Evolutionary conservation across 1,284 basidiomycete species (phyloP), one percentile per base, ranked within the genome.

Genomic region (Apiotrichum sp.): DNA sequence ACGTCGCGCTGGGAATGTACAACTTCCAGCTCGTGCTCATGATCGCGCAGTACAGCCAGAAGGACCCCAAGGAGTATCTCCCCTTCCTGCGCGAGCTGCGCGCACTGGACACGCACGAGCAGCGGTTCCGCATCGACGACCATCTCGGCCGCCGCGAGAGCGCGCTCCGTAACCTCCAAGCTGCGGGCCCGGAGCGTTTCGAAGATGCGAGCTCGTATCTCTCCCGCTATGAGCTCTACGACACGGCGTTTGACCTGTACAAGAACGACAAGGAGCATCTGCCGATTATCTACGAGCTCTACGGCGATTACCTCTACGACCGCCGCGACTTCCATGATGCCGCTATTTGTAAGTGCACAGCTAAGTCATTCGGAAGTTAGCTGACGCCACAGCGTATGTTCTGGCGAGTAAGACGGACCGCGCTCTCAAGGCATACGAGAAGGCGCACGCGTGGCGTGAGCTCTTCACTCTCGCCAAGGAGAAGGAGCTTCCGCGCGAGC

Each of bases 1-100:
- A 98, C 70, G 88, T 89, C 5, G 96, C 96, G 1, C 81, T 99
- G 31, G 95, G 96, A 31, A 98, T 98, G 92, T 99, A 99, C 75
- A 92, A 99, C 75, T 97, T 98, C 76, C 86, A 88, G 29, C 80
- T 99, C 2, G 93, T 97, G 2, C 80, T 98, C 36, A 86, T 98
- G 85, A 84, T 99, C 39, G 95, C 96, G 1, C 96, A 98, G 72
- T 89, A 98, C 68, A 89, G 93, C 38, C 93, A 97, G 73, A 95
- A 93, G 82, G 92, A 99, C 75, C 96, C 96, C 6, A 84, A 93
- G 66, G 96, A 99, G 74, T 99, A 98, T 70, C 83, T 99, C 0
- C 93, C 96, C 0, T 98, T 98, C 83, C 80, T 99, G 51, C 85
- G 92, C 13, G 89, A 93, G 64, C 80, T 99, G 10, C 84, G 89